Base-by-base conservation (phyloP, 225 moss, liverwort and hornwort genomes). In the Asterella californica region DNA sequence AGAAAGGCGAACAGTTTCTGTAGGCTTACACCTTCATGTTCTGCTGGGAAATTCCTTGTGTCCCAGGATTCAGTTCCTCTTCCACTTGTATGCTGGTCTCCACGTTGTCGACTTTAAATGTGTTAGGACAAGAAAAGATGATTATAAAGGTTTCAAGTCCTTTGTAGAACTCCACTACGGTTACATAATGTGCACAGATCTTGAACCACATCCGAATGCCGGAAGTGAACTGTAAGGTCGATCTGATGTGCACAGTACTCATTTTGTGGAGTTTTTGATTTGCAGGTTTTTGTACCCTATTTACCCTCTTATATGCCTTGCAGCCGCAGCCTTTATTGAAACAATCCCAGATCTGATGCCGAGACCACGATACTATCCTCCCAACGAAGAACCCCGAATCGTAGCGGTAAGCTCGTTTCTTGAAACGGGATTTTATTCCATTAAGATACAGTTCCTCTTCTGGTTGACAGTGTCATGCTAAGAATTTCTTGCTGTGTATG, bases 281-380 rank as follows among this genome's bases (percentile, higher is more conserved):
- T 86, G 82, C 90, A 99, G 97, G 84, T 99, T 99, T 89, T 81
- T 99, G 80, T 95, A 99, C 76, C 99, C 95, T 71, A 86, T 99
- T 25, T 99, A 99, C 83, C 95, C 99, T 25, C 90, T 99, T 68
- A 92, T 99, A 78, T 99, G 99, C 84, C 90, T 99, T 79, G 93
- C 89, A 74, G 90, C 99, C 79, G 99, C 93, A 76, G 93, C 93
- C 47, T 86, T 86, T 30, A 84, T 95, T 60, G 99, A 93, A 80
- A 87, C 86, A 38, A 90, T 99, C 72, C 99, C 93, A n/a, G 88
- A 93, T 79, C 86, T 89, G 74, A 72, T 99, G 81, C 92, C 96
- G 10, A 82, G 83, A 36, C 76, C 83, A 21, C 70, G 63, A 17
- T 73, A 65, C 64, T 80, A 81, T 73, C 71, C 84, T 73, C 82